Evolutionary conservation across 495 filamentous ascomycete species (phyloP), one percentile per base, ranked within the genome.

Genomic region (Apiosordaria backusii): DNA sequence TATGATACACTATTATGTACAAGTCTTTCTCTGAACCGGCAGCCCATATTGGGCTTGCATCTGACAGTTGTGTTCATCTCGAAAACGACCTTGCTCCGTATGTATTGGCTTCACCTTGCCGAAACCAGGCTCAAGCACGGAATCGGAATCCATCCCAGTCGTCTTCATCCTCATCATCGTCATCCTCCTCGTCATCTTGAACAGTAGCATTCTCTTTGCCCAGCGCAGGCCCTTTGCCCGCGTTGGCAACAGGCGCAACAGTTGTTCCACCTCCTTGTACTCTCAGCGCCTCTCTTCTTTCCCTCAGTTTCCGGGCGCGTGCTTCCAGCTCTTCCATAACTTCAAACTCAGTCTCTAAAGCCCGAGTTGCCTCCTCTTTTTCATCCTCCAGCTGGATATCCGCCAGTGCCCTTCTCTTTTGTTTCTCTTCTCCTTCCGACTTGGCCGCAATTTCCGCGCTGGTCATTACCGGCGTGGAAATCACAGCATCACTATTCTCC

Each of bases 241-340:
- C 67, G 5, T 60, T 72, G 0, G 59, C 57, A 2, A 40, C 61
- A 45, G 19, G 25, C 18, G 40, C 9, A 23, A 15, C 59, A n/a
- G 3, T 69, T 16, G 69, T 57, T 67, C 67, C 24, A 67, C 70
- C 15, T 65, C 74, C 18, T 68, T 72, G 23, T 69, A 77, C 25
- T 74, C 80, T 70, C 68, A 86, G 67, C 23, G 78, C 81, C 67
- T 85, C 85, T 50, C 87, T 76, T 57, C 80, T 87, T 70, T 93
- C 90, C 71, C 93, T 90, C 66, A 99, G 76, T 70, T 82, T 85
- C 71, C 83, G 81, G 7, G 97, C 90, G 50, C 93, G 84, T 69
- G 87, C 87, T 77, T 97, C 95, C 57, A 97, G 83, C 62, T 87
- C 87, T 73, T 95, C 92, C 94, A 98, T 97, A 74, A 95, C 89